A percentile compares a stretch with the other conserved stretches of the same genome.
phyloP scores from a whole-genome alignment of 306 rosid species.

The Dalbergia oliveri region DNA sequence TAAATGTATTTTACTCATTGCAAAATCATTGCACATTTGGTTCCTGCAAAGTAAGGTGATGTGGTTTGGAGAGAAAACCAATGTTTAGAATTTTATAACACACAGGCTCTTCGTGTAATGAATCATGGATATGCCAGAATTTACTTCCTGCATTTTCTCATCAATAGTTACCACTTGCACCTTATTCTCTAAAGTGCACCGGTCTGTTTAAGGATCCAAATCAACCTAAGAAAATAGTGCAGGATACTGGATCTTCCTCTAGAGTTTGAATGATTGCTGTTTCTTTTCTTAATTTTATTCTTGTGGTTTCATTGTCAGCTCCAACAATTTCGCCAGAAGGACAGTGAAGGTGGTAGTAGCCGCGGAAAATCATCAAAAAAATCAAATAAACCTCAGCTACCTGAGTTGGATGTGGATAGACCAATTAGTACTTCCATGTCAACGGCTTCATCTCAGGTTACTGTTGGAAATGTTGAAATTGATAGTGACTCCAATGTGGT shows the following conservation, averaged over 20 bases:
- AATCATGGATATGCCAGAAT: not conserved
- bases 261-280: slow-evolving; percentile 37
- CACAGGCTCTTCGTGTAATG: not conserved
- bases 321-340: slow-evolving; percentile 93
- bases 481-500: slow-evolving; percentile 45
- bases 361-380: slow-evolving; percentile 76
- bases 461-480: slow-evolving; percentile 59
- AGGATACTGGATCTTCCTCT: not conserved
- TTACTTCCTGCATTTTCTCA: slow-evolving; percentile 24
- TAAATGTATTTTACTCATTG: too few species aligned
- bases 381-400: slow-evolving; percentile 59
- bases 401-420: slow-evolving; percentile 64
- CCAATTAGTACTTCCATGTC: slow-evolving; percentile 46
- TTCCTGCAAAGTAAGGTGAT: slow-evolving; percentile 7
- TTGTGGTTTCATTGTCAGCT: slow-evolving; percentile 63
- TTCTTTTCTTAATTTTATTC: slow-evolving; percentile 46
- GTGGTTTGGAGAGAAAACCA: not conserved
- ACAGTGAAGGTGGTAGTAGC: slow-evolving; percentile 74
- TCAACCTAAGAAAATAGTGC: slow-evolving; percentile 17
- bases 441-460: slow-evolving; percentile 46
- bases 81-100: not conserved
- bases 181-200: not conserved
- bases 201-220: not conserved
- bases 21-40: not conserved
- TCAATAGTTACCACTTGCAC: not conserved